Evolutionary conservation across 208 protist genomes (phyloP).

Genomic region (Trypanosoma caninum): DNA sequence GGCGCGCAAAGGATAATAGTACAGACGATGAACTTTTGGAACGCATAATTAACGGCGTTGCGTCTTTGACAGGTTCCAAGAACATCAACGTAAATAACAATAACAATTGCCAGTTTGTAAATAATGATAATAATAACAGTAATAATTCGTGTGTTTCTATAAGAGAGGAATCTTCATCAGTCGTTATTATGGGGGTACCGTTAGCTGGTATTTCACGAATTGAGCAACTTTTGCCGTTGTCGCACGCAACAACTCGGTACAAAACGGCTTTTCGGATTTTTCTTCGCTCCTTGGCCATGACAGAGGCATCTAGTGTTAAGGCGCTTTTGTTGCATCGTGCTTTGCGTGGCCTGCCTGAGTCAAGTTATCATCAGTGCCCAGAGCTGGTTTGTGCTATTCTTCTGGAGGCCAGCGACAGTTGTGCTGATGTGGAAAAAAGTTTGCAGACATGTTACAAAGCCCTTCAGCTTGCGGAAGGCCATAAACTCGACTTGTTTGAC

Average conservation of each 20-base stretch:
- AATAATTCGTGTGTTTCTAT: not conserved
- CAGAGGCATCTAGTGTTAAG: slow-evolving; percentile 38
- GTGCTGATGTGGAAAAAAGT: slow-evolving; percentile 40
- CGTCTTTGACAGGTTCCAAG: too few relatives aligned
- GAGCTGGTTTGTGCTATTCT: slow-evolving; percentile 42
- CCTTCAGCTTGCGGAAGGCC: slow-evolving; percentile 29
- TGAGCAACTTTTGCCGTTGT: slow-evolving; percentile 15
- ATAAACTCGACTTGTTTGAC: slow-evolving; percentile 29
- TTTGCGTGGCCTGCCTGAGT: slow-evolving; percentile 19
- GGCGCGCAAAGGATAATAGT: not conserved
- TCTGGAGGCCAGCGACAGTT: slow-evolving; percentile 45
- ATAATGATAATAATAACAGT: too few relatives aligned
- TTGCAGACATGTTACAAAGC: slow-evolving; percentile 40
- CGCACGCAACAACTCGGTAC: slow-evolving; percentile 5
- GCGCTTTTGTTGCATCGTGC: slow-evolving; percentile 41
- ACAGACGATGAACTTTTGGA: slow-evolving; percentile 26
- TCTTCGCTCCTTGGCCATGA: slow-evolving; percentile 31
- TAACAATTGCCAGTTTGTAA: too few relatives aligned
- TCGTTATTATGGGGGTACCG: slow-evolving; percentile 27
- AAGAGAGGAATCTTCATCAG: not conserved
- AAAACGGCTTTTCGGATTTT: slow-evolving; percentile 20
- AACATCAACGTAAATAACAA: too few relatives aligned
- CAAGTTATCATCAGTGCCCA: slow-evolving; percentile 29
- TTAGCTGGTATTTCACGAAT: slow-evolving; percentile 16
- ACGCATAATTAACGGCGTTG: not conserved